Evolutionary conservation across 1,284 basidiomycete species (phyloP), one percentile per base, ranked within the genome.

Genomic region (Ceraceosorus guamensis): DNA sequence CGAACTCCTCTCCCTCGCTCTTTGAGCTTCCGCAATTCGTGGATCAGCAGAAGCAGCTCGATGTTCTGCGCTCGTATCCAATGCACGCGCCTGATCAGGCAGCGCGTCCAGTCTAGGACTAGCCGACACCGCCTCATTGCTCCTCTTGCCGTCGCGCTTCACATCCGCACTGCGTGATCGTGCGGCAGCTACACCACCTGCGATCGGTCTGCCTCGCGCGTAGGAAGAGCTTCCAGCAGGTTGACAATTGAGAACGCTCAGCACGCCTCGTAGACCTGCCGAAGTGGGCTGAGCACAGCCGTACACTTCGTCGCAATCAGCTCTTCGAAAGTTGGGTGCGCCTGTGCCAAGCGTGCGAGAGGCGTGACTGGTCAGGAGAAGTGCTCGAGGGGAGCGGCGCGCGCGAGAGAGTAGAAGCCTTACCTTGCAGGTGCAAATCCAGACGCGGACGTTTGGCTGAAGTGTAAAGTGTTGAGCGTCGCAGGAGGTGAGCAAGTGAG

Each of bases 251-350:
- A 99, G 82, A 5, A 93, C 82, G 24, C 90, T 89, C 4, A 99
- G 80, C 52, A 98, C 90, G 0, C 91, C 91, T 58, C 90, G 83
- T 13, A 99, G 81, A 16, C 95, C 95, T 61, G 91, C 87, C 0
- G 90, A 85, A 4, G 92, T 90, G 11, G 95, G 95, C 75, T 98
- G 95, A 1, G 95, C 95, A 6, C 69, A 66, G 44, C 75, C 71
- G 43, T 73, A 76, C 24, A 76, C 76, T 24, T 72, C 73, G 7
- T 63, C 24, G 87, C 86, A 48, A 41, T 68, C 70, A 8, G 73
- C 73, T 45, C 88, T 85, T 60, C 95, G 83, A 75, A 98, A 97
- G 78, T 97, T 96, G 3, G 93, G 92, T 18, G 93, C 93, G 39
- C 95, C 24, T 24, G 24, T 24, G 24, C 3, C 24, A 24, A 24